Conservation (phyloP, 768 basidiomycete species). For the Russula compacta region DNA sequence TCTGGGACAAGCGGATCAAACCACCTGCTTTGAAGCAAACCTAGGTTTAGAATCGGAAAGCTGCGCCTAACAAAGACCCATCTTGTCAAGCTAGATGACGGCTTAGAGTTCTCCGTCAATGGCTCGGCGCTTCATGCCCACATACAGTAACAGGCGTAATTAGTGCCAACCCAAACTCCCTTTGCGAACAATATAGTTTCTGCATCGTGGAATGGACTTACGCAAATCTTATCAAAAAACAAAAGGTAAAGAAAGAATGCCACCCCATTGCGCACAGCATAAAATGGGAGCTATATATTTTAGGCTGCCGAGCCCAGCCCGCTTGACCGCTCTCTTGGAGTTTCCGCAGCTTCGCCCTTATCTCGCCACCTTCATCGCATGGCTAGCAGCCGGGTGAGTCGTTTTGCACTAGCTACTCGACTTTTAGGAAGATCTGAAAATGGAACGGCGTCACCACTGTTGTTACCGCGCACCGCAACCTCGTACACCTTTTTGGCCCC, state of each 20-base stretch:
- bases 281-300: not conserved
- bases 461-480: not conserved
- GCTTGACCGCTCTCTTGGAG: not conserved
- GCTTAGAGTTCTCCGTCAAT: not conserved
- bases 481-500: too few species aligned
- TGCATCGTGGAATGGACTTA: not conserved
- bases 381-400: conserved; percentile 22
- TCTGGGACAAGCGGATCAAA: not conserved
- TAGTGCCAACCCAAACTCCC: not conserved
- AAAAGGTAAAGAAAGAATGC: not conserved
- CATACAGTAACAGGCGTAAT: conserved; percentile 3
- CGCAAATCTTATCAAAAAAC: not conserved
- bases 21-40: not conserved
- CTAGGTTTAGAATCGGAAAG: not conserved
- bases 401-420: conserved; percentile 44
- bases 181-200: not conserved
- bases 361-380: not conserved
- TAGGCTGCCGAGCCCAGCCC: not conserved
- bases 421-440: not conserved
- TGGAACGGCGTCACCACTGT: not conserved
- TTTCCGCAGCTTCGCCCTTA: not conserved
- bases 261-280: not conserved
- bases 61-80: not conserved
- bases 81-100: not conserved
- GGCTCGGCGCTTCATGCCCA: not conserved